Base-by-base conservation (phyloP, 1,284 basidiomycete species). In the Trametes pubescens region DNA sequence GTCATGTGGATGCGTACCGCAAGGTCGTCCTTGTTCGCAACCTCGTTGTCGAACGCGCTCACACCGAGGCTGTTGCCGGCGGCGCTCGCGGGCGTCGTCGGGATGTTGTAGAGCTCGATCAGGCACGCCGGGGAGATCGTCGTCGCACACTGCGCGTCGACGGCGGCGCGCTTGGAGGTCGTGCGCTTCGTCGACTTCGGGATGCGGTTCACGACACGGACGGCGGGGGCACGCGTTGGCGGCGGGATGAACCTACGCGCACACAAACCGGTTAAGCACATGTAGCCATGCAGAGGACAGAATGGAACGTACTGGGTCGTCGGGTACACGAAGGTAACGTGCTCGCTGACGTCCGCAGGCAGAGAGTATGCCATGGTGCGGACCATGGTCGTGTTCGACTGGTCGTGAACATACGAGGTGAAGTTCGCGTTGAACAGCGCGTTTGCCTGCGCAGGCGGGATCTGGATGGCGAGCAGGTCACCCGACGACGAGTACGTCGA, bases 31-130 rank as follows among this genome's bases (percentile, higher is more conserved):
- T 72, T 73, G 74, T 82, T 86, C 11, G 84, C 86, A 69, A 79
- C 87, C 68, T 86, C 77, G 4, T 81, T 72, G n/a, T 86, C 79
- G 68, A 86, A 88, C 14, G 86, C 87, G 35, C 82, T 82, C 51
- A 89, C 80, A 56, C 84, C 86, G 46, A 89, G 77, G 47, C 76
- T 81, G 72, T 86, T 88, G 22, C 69, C 75, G 24, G 69, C 70
- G 4, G 81, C 78, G 3, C 81, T 78, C 7, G 74, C 71, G 1
- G 84, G 83, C 0, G 80, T 79, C 62, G 87, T 85, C 5, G 71
- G 70, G 9, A 78, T 76, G 22, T 84, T 85, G 73, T 89, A 90
- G 40, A 89, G 68, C 16, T 78, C 78, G 61, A 82, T 75, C 59
- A 90, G 73, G 70, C 87, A 89, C 1, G 80, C 72, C 8, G 86